Percentiles rank a stretch among this genome's conserved stretches.
These are phyloP conservation scores for Amaranthus palmeri DNA, from an alignment of 148 eudicot species.

Conservation along the genomic window DNA sequence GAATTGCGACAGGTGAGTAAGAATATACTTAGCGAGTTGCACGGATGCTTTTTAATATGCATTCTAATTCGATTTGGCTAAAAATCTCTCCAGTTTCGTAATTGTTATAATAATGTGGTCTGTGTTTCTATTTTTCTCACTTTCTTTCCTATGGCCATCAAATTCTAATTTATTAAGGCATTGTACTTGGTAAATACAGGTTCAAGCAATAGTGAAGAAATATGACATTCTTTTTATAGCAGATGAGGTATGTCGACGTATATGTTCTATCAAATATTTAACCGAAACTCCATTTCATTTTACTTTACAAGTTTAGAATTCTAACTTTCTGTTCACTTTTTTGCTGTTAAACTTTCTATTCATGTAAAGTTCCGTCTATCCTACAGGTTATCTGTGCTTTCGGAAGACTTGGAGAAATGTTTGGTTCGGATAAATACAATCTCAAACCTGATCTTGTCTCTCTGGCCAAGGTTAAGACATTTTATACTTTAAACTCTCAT, in stretches of 20 bases:
- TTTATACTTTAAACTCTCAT: constrained; percentile 1
- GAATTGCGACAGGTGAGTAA: constrained; percentile 2
- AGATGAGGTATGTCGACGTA: constrained; percentile 62
- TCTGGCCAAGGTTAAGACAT: constrained; percentile 64
- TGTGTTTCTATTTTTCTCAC: background rate
- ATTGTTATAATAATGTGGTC: background rate
- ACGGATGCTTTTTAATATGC: background rate
- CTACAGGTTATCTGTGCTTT: constrained; percentile 88
- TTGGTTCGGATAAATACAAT: constrained; percentile 85
- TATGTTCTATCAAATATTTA: background rate
- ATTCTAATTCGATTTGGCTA: background rate
- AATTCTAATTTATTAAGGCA: background rate
- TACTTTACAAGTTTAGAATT: background rate
- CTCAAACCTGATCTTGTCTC: constrained; percentile 96
- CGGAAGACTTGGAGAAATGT: constrained; percentile 97
- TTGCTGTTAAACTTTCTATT: constrained; percentile 2
- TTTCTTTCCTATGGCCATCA: background rate
- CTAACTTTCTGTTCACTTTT: background rate
- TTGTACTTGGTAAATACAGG: constrained; percentile 36
- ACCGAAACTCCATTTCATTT: background rate
- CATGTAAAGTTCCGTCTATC: constrained; percentile 9
- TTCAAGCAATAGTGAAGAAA: constrained; percentile 89
- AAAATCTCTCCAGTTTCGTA: background rate
- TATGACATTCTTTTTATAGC: constrained; percentile 92
- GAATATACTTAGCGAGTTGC: background rate